Percentiles rank a stretch among this genome's conserved stretches.
These are phyloP conservation scores for Solanum neorickii DNA, from an alignment of 257 asterid species.

Conservation along the genomic window DNA sequence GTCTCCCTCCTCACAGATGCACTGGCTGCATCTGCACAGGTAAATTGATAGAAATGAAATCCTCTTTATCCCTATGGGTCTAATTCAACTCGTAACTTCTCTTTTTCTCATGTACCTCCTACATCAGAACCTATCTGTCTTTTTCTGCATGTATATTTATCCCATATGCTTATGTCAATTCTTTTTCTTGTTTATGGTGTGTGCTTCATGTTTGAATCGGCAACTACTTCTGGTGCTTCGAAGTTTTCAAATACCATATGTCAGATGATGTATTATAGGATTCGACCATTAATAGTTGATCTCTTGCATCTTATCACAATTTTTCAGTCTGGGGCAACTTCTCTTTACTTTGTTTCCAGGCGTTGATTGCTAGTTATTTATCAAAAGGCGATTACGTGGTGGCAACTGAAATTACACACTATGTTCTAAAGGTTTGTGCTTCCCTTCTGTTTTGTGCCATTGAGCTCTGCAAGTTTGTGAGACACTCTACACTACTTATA, in stretches of 20 bases:
- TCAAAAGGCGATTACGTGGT: constrained; percentile 55
- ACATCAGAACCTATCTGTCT: neutral
- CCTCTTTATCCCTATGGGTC: neutral
- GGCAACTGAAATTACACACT: constrained; percentile 57
- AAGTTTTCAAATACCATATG: neutral
- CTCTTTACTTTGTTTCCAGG: constrained; percentile 26
- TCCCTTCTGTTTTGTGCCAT: neutral
- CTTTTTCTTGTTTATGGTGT: neutral
- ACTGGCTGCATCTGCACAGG: constrained; percentile 88
- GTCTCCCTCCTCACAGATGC: constrained; percentile 95
- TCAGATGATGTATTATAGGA: neutral
- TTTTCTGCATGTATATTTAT: neutral
- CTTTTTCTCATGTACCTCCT: neutral
- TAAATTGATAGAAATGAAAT: constrained; percentile 1
- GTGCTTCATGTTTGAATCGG: neutral
- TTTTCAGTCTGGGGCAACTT: neutral
- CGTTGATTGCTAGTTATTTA: constrained; percentile 68
- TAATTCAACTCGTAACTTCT: neutral
- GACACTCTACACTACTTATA: neutral
- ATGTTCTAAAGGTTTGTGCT: constrained; percentile 53
- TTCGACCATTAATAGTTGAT: neutral
- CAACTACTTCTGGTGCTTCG: neutral
- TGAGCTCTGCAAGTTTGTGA: neutral
- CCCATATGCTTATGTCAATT: neutral
- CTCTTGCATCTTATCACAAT: neutral